phyloP scores from a whole-genome alignment of 805 yeast genomes.

The Teunomyces funiuensis region DNA sequence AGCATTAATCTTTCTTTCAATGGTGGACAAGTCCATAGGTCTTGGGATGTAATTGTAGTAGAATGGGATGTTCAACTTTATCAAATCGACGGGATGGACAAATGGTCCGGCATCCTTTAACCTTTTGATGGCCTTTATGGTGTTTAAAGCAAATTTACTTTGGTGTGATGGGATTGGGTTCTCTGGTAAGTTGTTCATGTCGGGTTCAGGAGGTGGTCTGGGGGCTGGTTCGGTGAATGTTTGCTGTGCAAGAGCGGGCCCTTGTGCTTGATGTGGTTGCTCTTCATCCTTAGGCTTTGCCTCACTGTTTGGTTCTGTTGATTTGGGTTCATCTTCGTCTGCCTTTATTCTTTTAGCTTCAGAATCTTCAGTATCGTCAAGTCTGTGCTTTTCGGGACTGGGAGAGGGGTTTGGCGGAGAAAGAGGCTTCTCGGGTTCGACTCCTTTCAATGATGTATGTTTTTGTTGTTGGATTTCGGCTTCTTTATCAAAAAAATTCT shows the following conservation, averaged over 20 bases:
- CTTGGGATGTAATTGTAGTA: constrained; percentile 78
- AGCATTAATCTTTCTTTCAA: constrained; percentile 72
- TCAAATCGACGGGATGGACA: constrained; percentile 83
- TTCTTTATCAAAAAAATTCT: constrained; percentile 11
- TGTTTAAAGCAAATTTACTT: constrained; percentile 70
- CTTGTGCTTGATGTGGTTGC: neutral
- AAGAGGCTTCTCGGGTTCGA: constrained; percentile 36
- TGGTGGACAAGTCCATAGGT: constrained; percentile 94
- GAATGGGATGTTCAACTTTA: constrained; percentile 84
- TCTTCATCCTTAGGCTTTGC: constrained; percentile 7
- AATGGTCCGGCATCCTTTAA: constrained; percentile 93
- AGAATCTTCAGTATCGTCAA: constrained; percentile 25
- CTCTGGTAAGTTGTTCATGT: constrained; percentile 63
- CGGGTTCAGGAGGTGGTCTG: constrained; percentile 71
- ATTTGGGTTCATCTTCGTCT: constrained; percentile 12
- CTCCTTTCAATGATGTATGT: constrained; percentile 5
- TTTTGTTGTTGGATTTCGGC: neutral
- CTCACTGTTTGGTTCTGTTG: constrained; percentile 7
- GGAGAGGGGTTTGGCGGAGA: constrained; percentile 50
- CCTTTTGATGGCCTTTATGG: constrained; percentile 83
- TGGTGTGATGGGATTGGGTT: constrained; percentile 82
- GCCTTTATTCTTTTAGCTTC: constrained; percentile 20
- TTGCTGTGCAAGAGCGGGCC: constrained; percentile 14
- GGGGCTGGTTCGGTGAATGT: constrained; percentile 59
- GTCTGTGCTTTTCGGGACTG: constrained; percentile 35